These are phyloP conservation scores for Rhizomucor pusillus DNA, from an alignment of 371 early-diverging fungal genomes.

Conservation along the genomic window DNA sequence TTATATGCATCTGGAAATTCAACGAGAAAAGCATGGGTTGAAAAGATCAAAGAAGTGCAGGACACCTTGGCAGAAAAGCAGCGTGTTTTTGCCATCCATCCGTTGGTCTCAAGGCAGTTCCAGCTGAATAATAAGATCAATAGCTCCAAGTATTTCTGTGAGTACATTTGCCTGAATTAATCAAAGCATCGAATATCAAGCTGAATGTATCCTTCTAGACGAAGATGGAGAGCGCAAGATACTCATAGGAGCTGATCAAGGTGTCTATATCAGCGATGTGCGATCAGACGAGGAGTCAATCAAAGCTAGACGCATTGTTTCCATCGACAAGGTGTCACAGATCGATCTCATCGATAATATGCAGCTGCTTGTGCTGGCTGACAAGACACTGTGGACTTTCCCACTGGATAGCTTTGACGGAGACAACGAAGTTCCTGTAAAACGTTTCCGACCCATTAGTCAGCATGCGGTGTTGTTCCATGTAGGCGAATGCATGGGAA, in stretches of 20 bases:
- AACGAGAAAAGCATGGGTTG: conserved; percentile 78
- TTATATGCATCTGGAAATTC: conserved; percentile 72
- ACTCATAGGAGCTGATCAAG: conserved; percentile 37
- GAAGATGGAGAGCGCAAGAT: conserved; percentile 9
- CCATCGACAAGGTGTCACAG: conserved; percentile 77
- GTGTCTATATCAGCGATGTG: conserved; percentile 23
- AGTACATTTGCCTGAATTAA: not conserved
- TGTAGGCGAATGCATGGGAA: conserved; percentile 74
- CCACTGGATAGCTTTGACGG: conserved; percentile 63
- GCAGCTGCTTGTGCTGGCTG: conserved; percentile 73
- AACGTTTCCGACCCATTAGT: conserved; percentile 66
- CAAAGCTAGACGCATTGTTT: conserved; percentile 48
- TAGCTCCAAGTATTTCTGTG: conserved; percentile 11
- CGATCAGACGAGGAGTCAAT: not conserved
- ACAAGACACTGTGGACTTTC: conserved; percentile 64
- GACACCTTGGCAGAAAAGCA: conserved; percentile 9
- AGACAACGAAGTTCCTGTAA: conserved; percentile 44
- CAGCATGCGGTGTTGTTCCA: conserved; percentile 88
- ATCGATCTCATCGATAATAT: conserved; percentile 74
- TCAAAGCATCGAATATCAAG: not conserved
- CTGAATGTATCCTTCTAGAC: not conserved
- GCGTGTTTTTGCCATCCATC: conserved; percentile 52
- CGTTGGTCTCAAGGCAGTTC: conserved; percentile 13
- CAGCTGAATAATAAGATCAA: conserved; percentile 16
- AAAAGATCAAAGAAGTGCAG: conserved; percentile 71